phyloP scores from a whole-genome alignment of 352 stramenopile species.

The Halophytophthora batemanensis region DNA sequence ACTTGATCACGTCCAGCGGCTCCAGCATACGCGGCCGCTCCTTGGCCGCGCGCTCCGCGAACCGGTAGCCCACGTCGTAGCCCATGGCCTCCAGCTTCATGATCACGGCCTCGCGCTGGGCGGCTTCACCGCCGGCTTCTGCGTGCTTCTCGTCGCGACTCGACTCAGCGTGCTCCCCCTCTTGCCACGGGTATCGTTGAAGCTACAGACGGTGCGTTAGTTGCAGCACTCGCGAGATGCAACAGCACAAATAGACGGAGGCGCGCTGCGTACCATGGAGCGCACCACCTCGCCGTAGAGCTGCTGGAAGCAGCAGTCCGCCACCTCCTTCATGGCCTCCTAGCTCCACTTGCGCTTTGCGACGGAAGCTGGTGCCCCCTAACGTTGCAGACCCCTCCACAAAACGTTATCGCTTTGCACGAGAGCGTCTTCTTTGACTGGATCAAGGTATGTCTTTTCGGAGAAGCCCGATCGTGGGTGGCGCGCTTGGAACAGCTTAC shows the following conservation, averaged over 20 bases:
- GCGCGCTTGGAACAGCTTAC: no score
- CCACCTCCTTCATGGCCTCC: slow-evolving; percentile 73
- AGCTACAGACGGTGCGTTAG: slow-evolving; percentile 32
- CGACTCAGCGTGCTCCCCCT: slow-evolving; percentile 10
- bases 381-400: no score
- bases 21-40: slow-evolving; percentile 82
- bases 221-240: neutral
- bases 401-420: no score
- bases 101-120: slow-evolving; percentile 69
- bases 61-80: slow-evolving; percentile 85
- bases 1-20: slow-evolving; percentile 96
- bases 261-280: slow-evolving; percentile 50
- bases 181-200: slow-evolving; percentile 54
- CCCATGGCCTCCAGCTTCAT: slow-evolving; percentile 85
- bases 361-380: slow-evolving; percentile 6
- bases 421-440: no score
- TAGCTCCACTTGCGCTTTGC: slow-evolving; percentile 3
- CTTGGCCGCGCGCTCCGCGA: slow-evolving; percentile 67
- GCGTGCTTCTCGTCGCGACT: slow-evolving; percentile 27
- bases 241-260: neutral
- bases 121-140: slow-evolving; percentile 18
- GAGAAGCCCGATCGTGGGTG: no score
- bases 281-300: slow-evolving; percentile 85
- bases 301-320: slow-evolving; percentile 86
- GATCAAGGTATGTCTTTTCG: no score